These are phyloP conservation scores for Mariannaea elegans DNA, from an alignment of 2,329 filamentous ascomycete genomes.

Conservation along the genomic window DNA sequence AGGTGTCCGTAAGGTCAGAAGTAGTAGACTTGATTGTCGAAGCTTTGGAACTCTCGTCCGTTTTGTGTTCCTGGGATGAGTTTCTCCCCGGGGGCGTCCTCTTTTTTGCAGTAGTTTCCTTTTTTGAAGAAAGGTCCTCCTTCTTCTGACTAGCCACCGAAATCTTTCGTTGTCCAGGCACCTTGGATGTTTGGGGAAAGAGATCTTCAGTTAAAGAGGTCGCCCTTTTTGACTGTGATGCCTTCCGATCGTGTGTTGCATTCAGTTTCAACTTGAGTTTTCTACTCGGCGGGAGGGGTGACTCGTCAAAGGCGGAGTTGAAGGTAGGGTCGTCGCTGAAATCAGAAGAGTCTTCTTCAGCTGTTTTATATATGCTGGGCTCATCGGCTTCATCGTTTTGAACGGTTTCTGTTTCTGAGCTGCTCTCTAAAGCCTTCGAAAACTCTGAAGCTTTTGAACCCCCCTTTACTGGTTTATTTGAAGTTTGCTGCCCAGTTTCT, in stretches of 20 bases:
- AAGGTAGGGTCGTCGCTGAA: conserved; percentile 21
- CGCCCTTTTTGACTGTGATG: neutral
- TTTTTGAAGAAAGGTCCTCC: neutral
- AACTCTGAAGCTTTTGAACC: conserved; percentile 22
- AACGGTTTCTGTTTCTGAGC: conserved; percentile 17
- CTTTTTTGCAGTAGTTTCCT: conserved; percentile 6
- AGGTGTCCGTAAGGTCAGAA: conserved; percentile 34
- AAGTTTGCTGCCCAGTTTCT: neutral
- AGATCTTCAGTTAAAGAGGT: conserved; percentile 9
- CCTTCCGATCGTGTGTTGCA: neutral
- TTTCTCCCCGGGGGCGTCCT: conserved; percentile 11
- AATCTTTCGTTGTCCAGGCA: neutral
- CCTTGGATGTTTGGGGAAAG: conserved; percentile 13
- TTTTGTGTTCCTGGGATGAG: neutral
- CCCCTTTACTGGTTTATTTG: neutral
- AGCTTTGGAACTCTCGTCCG: neutral
- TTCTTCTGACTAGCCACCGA: conserved; percentile 1
- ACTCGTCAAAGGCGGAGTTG: conserved; percentile 28
- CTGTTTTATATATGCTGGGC: conserved; percentile 37
- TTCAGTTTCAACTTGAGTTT: conserved; percentile 3
- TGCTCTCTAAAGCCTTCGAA: conserved; percentile 21
- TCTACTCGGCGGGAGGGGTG: conserved; percentile 12
- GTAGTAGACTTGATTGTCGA: conserved; percentile 12
- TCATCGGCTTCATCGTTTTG: conserved; percentile 31
- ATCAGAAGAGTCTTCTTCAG: conserved; percentile 32